phyloP scores from a whole-genome alignment of 306 rosid genomes.

The Rosa multiflora region DNA sequence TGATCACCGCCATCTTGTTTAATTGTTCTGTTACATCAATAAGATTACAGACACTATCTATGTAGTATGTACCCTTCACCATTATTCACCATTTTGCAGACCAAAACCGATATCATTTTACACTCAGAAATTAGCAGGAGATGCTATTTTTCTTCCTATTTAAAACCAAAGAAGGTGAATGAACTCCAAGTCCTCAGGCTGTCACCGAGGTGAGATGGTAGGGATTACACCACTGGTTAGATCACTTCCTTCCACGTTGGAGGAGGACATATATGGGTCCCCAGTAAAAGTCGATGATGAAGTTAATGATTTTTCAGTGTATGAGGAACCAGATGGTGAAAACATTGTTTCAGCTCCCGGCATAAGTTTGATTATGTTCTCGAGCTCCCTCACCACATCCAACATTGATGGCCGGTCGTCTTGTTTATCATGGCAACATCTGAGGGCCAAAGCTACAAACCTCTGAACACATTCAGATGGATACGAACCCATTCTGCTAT shows the following conservation, averaged over 20 bases:
- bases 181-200: conserved; percentile 6
- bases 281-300: conserved; percentile 26
- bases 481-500: conserved; percentile 54
- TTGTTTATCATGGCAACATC: conserved; percentile 62
- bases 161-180: neutral
- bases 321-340: conserved; percentile 37
- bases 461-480: conserved; percentile 52
- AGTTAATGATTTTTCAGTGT: conserved; percentile 34
- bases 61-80: neutral
- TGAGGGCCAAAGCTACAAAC: conserved; percentile 54
- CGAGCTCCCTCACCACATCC: conserved; percentile 73
- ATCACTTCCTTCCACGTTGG: conserved; percentile 50
- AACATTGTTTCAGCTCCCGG: conserved; percentile 48
- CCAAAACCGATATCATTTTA: neutral
- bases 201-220: conserved; percentile 51
- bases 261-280: conserved; percentile 34
- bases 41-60: neutral
- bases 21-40: neutral
- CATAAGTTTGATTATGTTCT: conserved; percentile 47
- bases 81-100: neutral
- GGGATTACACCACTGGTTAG: conserved; percentile 59
- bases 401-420: conserved; percentile 61
- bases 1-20: neutral
- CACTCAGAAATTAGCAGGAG: neutral
- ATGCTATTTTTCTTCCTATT: neutral